Evolutionary conservation across 2,329 filamentous ascomycete species (phyloP).

Genomic region (Ceratocystis destructans): DNA sequence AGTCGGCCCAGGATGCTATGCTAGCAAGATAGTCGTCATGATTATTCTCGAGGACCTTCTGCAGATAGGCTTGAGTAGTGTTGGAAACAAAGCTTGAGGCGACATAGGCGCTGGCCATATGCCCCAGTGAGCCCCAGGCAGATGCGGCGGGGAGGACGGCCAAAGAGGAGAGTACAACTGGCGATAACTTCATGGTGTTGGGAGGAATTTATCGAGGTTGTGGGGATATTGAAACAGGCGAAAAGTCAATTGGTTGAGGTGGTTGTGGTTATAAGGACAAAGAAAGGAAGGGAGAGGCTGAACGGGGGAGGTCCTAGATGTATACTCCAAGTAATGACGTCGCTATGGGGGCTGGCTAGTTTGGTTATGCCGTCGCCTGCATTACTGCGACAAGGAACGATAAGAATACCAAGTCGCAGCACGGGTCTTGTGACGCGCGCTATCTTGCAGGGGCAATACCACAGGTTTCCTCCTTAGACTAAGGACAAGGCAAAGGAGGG

Average conservation of each 20-base stretch:
- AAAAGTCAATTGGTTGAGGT: neutral
- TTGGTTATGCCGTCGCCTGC: neutral
- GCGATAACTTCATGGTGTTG: constrained; percentile 27
- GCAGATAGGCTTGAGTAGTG: constrained; percentile 42
- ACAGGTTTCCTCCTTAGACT: neutral
- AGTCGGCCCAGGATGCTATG: constrained; percentile 55
- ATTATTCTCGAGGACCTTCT: constrained; percentile 41
- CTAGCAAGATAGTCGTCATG: constrained; percentile 46
- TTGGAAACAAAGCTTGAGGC: constrained; percentile 46
- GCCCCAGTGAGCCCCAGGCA: constrained; percentile 42
- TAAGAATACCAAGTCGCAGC: neutral
- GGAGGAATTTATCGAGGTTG: too few relatives aligned
- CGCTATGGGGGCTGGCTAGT: neutral
- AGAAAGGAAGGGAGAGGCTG: neutral
- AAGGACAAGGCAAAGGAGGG: neutral
- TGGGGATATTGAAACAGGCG: too few relatives aligned
- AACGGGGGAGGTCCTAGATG: neutral
- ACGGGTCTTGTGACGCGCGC: neutral
- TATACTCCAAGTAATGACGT: neutral
- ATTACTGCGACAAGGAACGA: neutral
- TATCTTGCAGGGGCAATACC: neutral
- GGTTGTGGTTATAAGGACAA: neutral
- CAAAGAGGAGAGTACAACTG: constrained; percentile 24
- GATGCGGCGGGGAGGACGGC: constrained; percentile 26
- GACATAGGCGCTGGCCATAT: constrained; percentile 51